A percentile compares a stretch with the other conserved stretches of the same genome.
Conservation (phyloP, 371 early-diverging fungal genomes). For the Mucor velutinosus region DNA sequence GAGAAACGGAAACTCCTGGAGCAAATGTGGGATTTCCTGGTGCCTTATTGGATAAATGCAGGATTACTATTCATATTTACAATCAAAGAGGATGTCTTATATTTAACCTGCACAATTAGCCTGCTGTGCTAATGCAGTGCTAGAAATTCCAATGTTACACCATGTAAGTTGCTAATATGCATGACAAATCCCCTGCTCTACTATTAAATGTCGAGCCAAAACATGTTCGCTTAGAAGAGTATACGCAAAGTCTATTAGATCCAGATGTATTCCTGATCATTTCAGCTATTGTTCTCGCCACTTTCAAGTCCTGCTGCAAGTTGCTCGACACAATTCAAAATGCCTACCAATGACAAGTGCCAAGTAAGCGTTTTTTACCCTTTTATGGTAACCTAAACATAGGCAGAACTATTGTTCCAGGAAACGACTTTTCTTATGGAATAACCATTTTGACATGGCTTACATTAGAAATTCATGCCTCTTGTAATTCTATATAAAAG, state of each 20-base stretch:
- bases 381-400: background rate
- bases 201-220: too few relatives aligned
- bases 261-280: too few relatives aligned
- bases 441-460: background rate
- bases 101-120: background rate
- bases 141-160: background rate
- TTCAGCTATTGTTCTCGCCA: too few relatives aligned
- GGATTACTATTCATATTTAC: background rate
- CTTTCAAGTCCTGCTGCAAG: too few relatives aligned
- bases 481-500: slow-evolving; percentile 1
- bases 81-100: background rate
- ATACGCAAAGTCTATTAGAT: too few relatives aligned
- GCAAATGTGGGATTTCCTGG: background rate
- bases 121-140: background rate
- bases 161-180: background rate
- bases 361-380: background rate
- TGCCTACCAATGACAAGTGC: background rate
- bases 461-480: background rate
- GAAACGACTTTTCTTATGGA: background rate
- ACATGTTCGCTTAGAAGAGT: too few relatives aligned
- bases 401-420: slow-evolving; percentile 1
- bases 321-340: background rate
- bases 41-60: background rate
- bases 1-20: background rate
- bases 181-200: background rate